Percentiles rank a stretch among this genome's conserved stretches.
Conservation (phyloP, 2,329 filamentous ascomycete species). For the Ophiostoma ulmi region DNA sequence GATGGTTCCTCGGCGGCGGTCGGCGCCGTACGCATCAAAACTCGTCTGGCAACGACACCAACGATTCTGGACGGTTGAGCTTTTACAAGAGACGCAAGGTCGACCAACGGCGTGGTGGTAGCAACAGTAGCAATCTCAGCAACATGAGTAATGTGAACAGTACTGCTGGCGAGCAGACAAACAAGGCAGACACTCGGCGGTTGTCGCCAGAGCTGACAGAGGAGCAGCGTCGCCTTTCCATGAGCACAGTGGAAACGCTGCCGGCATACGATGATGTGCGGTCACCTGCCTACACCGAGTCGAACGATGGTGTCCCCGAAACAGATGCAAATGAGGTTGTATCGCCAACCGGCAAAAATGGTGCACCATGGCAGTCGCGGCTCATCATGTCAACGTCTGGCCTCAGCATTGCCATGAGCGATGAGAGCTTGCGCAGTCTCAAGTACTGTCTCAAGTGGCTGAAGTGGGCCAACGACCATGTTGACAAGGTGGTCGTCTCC, state of each 20-base stretch:
- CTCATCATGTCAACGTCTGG: conserved; percentile 88
- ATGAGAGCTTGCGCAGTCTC: conserved; percentile 76
- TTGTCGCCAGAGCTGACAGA: conserved; percentile 24
- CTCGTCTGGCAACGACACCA: conserved; percentile 27
- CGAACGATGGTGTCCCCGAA: background rate
- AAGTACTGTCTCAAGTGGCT: conserved; percentile 80
- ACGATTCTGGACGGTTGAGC: conserved; percentile 34
- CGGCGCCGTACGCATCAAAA: conserved; percentile 39
- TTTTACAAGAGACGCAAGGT: conserved; percentile 58
- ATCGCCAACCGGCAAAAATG: background rate
- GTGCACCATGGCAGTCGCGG: conserved; percentile 67
- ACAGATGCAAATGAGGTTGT: conserved; percentile 19
- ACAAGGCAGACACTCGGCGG: conserved; percentile 6
- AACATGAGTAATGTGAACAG: background rate
- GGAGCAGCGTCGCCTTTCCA: conserved; percentile 53
- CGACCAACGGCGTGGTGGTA: conserved; percentile 33
- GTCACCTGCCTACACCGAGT: conserved; percentile 68
- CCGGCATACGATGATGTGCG: conserved; percentile 78
- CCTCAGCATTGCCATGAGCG: conserved; percentile 83
- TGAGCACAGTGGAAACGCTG: conserved; percentile 67
- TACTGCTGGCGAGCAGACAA: background rate
- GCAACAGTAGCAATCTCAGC: conserved; percentile 6
- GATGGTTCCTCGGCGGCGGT: conserved; percentile 69
- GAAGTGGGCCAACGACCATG: conserved; percentile 73
- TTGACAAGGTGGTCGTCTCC: conserved; percentile 68